phyloP scores from a whole-genome alignment of 2,329 filamentous ascomycete genomes.

The Trichophyton mentagrophytes region DNA sequence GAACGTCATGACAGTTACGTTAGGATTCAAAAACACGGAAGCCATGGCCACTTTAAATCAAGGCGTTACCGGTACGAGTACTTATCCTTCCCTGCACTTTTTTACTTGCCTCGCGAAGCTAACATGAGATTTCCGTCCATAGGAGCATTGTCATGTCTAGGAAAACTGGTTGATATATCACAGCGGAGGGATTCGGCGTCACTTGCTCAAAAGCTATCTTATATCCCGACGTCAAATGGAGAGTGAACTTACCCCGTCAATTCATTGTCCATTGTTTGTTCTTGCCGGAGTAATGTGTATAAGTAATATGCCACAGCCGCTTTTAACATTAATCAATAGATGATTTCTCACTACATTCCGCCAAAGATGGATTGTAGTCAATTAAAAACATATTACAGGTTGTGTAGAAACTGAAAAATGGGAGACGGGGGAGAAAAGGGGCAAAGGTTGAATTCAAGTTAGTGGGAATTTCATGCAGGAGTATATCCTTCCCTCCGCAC shows the following conservation, averaged over 20 bases:
- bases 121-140: conserved; percentile 3
- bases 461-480: neutral
- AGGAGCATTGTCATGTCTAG: conserved; percentile 20
- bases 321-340: too few species aligned
- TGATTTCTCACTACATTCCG: too few species aligned
- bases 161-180: conserved; percentile 13
- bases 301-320: too few species aligned
- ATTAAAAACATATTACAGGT: too few species aligned
- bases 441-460: too few species aligned
- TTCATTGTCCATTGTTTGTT: neutral
- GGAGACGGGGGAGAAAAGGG: too few species aligned
- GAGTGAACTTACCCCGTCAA: neutral
- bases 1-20: conserved; percentile 70
- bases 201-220: neutral
- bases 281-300: too few species aligned
- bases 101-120: neutral
- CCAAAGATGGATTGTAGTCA: too few species aligned
- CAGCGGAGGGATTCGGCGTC: conserved; percentile 2
- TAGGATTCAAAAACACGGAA: conserved; percentile 79
- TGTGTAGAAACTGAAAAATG: too few species aligned
- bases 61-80: conserved; percentile 66
- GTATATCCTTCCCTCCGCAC: neutral
- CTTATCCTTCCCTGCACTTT: conserved; percentile 3
- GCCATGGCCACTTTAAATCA: conserved; percentile 76
- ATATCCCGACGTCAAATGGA: neutral